Evolutionary conservation across 345 rosid genomes (phyloP), one percentile per base, ranked within the genome.

Genomic region (Hypericum perforatum): DNA sequence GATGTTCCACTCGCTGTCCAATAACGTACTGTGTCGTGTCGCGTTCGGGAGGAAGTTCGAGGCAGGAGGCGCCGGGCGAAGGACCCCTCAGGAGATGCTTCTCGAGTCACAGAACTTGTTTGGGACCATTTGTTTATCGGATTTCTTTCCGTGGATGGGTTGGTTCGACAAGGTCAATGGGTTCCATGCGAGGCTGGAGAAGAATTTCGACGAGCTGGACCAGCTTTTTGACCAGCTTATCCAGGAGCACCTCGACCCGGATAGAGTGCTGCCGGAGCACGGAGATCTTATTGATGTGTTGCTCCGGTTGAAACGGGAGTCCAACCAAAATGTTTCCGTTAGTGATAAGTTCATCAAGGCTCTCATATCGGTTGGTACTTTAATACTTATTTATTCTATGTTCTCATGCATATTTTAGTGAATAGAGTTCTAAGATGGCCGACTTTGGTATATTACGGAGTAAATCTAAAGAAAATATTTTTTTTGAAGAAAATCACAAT

Each of bases 121-220:
- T 3, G 79, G 76, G 8, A 57, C 53, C 43, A 56, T 73, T 14
- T 58, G 52, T 32, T 11, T 71, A 0, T 63, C 64, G 6, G 85
- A 79, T 38, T 56, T 43, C 54, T 67, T 79, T 40, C 79, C 81
- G 2, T 58, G 65, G 50, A 40, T 79, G 77, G 37, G 52, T 5
- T 79, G 77, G 79, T 1, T 74, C 13, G 59, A 68, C 29, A 71
- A 54, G 53, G 61, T 76, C 12, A 79, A 63, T 52, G 79, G 81
- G n/a, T 1, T 61, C 0, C 58, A 66, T 37, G 44, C 54, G 1
- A 66, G 65, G 53, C 6, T 67, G 0, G 65, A 74, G 8, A 64
- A 60, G 59, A 56, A 4, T 44, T 71, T 71, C 29, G 14, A 16
- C 41, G 72, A 74, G 42, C 53, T 76, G 9, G 79, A 76, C 45